Evolutionary conservation across 2,329 filamentous ascomycete species (phyloP).

Genomic region (Chlorencoelia australis): DNA sequence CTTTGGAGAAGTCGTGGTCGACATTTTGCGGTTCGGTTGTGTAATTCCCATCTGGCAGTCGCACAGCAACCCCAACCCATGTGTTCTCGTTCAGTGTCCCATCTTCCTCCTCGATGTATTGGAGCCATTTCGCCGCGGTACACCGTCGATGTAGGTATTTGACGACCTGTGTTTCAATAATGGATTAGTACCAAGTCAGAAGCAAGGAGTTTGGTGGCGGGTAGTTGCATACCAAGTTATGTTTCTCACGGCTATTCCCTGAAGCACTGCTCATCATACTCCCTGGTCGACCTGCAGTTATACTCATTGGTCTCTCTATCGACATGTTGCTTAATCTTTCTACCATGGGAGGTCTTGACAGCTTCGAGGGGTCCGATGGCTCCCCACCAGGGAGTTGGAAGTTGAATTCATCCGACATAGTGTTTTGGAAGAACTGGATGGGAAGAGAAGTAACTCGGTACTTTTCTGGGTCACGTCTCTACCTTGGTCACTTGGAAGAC

Average conservation of each 20-base stretch:
- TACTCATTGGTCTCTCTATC: slow-evolving; percentile 4
- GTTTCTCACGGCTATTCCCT: slow-evolving; percentile 6
- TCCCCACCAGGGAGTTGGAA: slow-evolving; percentile 2
- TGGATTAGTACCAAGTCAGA: not conserved
- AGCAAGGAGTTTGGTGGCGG: not conserved
- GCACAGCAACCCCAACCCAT: slow-evolving; percentile 12
- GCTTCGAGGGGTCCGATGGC: not conserved
- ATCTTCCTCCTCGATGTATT: slow-evolving; percentile 9
- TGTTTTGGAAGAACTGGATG: not conserved
- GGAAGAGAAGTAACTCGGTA: too few relatives aligned
- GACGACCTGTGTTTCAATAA: slow-evolving; percentile 7
- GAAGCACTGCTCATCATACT: slow-evolving; percentile 12
- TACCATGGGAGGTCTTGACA: slow-evolving; percentile 7
- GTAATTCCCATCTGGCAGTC: slow-evolving; percentile 12
- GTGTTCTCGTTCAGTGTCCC: slow-evolving; percentile 6
- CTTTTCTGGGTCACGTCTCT: too few relatives aligned
- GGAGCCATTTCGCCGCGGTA: slow-evolving; percentile 11
- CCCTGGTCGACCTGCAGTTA: slow-evolving; percentile 1
- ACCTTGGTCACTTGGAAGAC: too few relatives aligned
- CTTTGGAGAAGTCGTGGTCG: slow-evolving; percentile 7
- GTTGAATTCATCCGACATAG: slow-evolving; percentile 6
- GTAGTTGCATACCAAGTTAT: slow-evolving; percentile 9
- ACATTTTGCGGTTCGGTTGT: slow-evolving; percentile 10
- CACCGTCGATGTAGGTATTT: slow-evolving; percentile 12
- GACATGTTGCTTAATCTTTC: slow-evolving; percentile 5